These are phyloP conservation scores for Podospora pseudocomata DNA, from an alignment of 495 filamentous ascomycete genomes.

Conservation along the genomic window DNA sequence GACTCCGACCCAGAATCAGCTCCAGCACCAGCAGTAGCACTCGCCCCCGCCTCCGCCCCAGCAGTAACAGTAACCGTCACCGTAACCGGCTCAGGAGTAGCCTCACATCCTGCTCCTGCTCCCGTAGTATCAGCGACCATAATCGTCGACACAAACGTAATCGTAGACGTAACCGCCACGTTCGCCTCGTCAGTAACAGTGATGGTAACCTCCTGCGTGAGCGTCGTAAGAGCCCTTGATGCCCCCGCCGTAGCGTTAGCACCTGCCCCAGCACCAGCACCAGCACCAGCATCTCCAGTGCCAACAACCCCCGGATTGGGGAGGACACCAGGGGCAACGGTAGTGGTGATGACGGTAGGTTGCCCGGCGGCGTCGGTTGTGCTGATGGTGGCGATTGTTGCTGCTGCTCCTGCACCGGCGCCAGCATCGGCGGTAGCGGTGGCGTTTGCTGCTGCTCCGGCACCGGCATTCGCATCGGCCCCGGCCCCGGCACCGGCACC, in stretches of 20 bases:
- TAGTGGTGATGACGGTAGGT: slow-evolving; percentile 4
- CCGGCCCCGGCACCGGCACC: not conserved
- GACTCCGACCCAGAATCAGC: not conserved
- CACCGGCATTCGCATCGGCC: not conserved
- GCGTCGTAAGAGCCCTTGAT: slow-evolving; percentile 10
- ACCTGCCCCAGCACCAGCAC: not conserved
- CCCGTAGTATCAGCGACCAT: slow-evolving; percentile 8
- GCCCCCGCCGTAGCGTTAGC: not conserved
- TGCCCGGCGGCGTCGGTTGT: slow-evolving; percentile 14
- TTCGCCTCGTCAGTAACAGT: slow-evolving; percentile 10
- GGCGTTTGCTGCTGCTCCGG: not conserved
- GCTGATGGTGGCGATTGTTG: slow-evolving; percentile 1
- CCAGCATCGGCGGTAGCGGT: not conserved
- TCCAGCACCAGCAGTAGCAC: slow-evolving; percentile 1
- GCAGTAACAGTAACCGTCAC: slow-evolving; percentile 6
- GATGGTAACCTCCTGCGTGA: slow-evolving; percentile 16
- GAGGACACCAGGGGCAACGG: slow-evolving; percentile 11
- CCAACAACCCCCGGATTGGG: not conserved
- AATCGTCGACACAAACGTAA: slow-evolving; percentile 16
- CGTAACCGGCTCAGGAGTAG: not conserved
- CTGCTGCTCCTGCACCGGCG: not conserved
- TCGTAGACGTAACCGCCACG: slow-evolving; percentile 7
- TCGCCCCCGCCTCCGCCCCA: not conserved
- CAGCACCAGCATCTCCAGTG: not conserved
- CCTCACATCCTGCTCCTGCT: not conserved